phyloP scores from a whole-genome alignment of 129 eudicot species.

The Rutidosis leptorrhynchoides region DNA sequence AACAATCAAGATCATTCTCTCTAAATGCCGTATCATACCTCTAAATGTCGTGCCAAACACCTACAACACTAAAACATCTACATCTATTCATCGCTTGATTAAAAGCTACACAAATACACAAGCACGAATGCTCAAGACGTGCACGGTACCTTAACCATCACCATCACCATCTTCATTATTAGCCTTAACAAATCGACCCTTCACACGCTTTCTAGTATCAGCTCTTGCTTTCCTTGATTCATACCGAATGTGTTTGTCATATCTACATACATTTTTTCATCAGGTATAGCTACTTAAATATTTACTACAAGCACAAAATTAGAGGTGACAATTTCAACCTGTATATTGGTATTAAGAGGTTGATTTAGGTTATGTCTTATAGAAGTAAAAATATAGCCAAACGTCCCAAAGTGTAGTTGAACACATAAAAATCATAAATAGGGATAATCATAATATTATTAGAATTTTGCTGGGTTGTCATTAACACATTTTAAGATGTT shows the following conservation, averaged over 20 bases:
- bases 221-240: slow-evolving; percentile 98
- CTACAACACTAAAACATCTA: slow-evolving; percentile 27
- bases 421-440: neutral
- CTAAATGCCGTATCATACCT: neutral
- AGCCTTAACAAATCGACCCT: slow-evolving; percentile 94
- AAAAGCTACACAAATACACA: slow-evolving; percentile 23
- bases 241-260: slow-evolving; percentile 86
- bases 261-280: slow-evolving; percentile 42
- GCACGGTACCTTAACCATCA: slow-evolving; percentile 29
- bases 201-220: slow-evolving; percentile 85
- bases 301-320: neutral
- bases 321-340: neutral
- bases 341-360: neutral
- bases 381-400: neutral
- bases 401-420: neutral
- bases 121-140: neutral
- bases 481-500: too few relatives aligned
- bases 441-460: too few relatives aligned
- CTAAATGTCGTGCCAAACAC: slow-evolving; percentile 18
- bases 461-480: too few relatives aligned
- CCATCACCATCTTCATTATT: slow-evolving; percentile 42
- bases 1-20: neutral
- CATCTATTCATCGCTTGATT: neutral
- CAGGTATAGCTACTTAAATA: neutral
- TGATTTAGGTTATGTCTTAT: neutral